These are phyloP conservation scores for Xylaria intraflava DNA, from an alignment of 495 filamentous ascomycete genomes.

Conservation along the genomic window DNA sequence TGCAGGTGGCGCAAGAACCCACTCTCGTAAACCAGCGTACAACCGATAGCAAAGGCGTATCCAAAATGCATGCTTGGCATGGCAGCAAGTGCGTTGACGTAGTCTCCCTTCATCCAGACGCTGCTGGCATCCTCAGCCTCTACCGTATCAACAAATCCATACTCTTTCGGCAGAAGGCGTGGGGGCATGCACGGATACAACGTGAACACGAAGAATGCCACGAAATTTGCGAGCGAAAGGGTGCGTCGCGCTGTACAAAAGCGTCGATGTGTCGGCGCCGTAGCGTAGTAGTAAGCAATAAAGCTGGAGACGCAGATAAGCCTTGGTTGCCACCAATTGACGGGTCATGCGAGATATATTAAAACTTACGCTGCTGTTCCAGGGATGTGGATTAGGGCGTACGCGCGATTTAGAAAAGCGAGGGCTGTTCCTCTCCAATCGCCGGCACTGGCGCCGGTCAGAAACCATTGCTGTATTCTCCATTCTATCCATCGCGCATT, in stretches of 20 bases:
- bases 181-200: conserved; percentile 79
- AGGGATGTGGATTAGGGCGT: conserved; percentile 78
- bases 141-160: conserved; percentile 70
- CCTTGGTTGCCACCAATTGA: conserved; percentile 21
- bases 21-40: conserved; percentile 51
- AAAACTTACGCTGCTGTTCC: conserved; percentile 60
- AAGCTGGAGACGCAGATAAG: conserved; percentile 13
- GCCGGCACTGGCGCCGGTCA: conserved; percentile 27
- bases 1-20: conserved; percentile 16
- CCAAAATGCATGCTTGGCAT: conserved; percentile 80
- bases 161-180: conserved; percentile 56
- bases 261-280: conserved; percentile 27
- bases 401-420: conserved; percentile 52
- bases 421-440: conserved; percentile 24
- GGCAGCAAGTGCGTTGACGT: conserved; percentile 55
- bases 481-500: conserved; percentile 35
- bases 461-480: conserved; percentile 49
- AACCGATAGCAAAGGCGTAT: conserved; percentile 68
- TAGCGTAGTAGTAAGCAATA: conserved; percentile 26
- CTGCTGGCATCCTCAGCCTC: conserved; percentile 54
- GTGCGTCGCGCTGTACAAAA: conserved; percentile 55
- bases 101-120: conserved; percentile 53
- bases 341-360: conserved; percentile 3
- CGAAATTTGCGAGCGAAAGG: conserved; percentile 66
- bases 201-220: conserved; percentile 73